A percentile compares a stretch with the other conserved stretches of the same genome.
These are phyloP conservation scores for Ochetophila trinervis DNA, from an alignment of 306 rosid species.

Conservation along the genomic window DNA sequence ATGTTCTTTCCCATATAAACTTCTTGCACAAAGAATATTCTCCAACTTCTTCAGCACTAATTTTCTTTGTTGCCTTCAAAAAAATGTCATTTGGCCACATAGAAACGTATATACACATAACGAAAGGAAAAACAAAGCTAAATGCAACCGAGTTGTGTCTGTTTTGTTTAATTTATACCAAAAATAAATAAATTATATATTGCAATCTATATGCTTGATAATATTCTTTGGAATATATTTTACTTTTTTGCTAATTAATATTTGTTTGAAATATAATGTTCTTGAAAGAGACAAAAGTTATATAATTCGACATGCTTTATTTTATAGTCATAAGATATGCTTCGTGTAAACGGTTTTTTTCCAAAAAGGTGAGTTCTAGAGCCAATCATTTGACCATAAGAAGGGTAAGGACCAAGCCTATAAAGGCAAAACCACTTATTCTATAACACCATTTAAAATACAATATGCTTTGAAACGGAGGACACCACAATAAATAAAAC, in stretches of 20 bases:
- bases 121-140: neutral
- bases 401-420: constrained; percentile 10
- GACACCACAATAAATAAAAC: constrained; percentile 14
- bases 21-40: constrained; percentile 9
- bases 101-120: too few relatives aligned
- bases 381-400: neutral
- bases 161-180: neutral
- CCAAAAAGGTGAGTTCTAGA: too few relatives aligned
- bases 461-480: constrained; percentile 23
- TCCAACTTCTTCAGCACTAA: neutral
- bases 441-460: neutral
- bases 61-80: neutral
- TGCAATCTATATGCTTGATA: too few relatives aligned
- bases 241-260: too few relatives aligned
- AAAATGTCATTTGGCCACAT: too few relatives aligned
- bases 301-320: too few relatives aligned
- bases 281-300: too few relatives aligned
- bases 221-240: too few relatives aligned
- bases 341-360: too few relatives aligned
- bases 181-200: too few relatives aligned
- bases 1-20: neutral
- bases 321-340: too few relatives aligned
- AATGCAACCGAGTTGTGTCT: neutral
- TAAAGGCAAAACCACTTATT: constrained; percentile 26
- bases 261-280: too few relatives aligned